Evolutionary conservation across 2,329 filamentous ascomycete genomes (phyloP), one percentile per base, ranked within the genome.

Genomic region (Nemania abortiva): DNA sequence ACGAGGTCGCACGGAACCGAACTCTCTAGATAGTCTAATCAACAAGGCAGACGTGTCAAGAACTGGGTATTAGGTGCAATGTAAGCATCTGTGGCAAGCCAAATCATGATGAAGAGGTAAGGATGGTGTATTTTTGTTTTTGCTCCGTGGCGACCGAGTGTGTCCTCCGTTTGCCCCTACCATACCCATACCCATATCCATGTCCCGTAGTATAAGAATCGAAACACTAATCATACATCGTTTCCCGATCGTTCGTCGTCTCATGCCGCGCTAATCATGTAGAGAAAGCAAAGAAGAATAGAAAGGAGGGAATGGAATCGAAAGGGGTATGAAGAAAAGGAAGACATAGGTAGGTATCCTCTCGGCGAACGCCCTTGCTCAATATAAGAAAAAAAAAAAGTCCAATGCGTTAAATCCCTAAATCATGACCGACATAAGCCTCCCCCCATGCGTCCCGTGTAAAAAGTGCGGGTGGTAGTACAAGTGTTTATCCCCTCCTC

Each of bases 401-500:
- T 61, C 62, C 70, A 65, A 74, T 74, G 72, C 70, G 65, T 66
- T 42, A n/a, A n/a, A 56, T 64, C 63, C 64, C 65, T 69, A 45
- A 66, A 52, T 55, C 66, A 66, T 66, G 39, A 52, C 63, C 68
- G 66, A 15, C 18, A 18, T 37, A 39, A 57, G 29, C n/a, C 29
- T 29, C 42, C 70, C 66, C 69, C 34, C 54, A 63, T 68, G 49
- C 54, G 64, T 63, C 39, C 50, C 61, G 61, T 71, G 64, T 74
- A 9, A 37, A 27, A 9, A 58, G 53, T 63, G 55, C 49, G 73
- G 71, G 60, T 75, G 47, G 74, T 76, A 76, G 74, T 76, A 45
- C 15, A 20, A 45, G 53, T 62, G 62, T 70, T 39, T 64, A 69
- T 66, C 52, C 69, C 59, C 58, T 66, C 52, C 53, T 34, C 18